Conservation (phyloP, 257 asterid genomes). For the Datura wrightii region DNA sequence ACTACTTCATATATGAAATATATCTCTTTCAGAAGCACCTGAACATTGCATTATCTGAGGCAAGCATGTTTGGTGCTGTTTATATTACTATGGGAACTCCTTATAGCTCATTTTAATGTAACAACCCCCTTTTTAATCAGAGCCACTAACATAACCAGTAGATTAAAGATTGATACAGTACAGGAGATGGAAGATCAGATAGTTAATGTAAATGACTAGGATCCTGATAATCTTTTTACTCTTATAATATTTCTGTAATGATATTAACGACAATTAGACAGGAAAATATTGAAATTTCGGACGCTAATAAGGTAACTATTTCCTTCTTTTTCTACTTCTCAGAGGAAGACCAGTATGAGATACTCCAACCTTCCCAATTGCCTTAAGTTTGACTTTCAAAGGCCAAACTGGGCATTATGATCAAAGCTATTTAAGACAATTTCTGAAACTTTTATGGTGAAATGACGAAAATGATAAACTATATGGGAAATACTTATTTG, state of each 20-base stretch:
- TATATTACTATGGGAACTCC: neutral
- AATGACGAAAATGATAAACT: neutral
- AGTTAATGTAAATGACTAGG: neutral
- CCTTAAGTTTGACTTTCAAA: neutral
- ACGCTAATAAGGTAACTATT: neutral
- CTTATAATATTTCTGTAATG: neutral
- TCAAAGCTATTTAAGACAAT: neutral
- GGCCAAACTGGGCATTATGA: neutral
- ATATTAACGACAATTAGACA: neutral
- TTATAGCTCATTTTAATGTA: neutral
- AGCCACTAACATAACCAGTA: neutral
- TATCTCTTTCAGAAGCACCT: neutral
- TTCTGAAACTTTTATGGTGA: neutral
- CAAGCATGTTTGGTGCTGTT: neutral
- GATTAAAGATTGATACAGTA: neutral
- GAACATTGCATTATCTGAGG: conserved; percentile 19
- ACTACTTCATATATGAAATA: neutral
- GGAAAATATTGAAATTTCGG: neutral
- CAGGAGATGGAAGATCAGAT: neutral
- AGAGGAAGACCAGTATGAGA: neutral
- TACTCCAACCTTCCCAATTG: neutral
- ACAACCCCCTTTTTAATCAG: neutral
- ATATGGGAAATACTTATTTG: neutral
- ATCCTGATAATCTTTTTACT: neutral
- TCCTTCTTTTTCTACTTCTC: neutral